These are phyloP conservation scores for Ceratobasidium papillatum DNA, from an alignment of 1,284 basidiomycete genomes.

Conservation along the genomic window DNA sequence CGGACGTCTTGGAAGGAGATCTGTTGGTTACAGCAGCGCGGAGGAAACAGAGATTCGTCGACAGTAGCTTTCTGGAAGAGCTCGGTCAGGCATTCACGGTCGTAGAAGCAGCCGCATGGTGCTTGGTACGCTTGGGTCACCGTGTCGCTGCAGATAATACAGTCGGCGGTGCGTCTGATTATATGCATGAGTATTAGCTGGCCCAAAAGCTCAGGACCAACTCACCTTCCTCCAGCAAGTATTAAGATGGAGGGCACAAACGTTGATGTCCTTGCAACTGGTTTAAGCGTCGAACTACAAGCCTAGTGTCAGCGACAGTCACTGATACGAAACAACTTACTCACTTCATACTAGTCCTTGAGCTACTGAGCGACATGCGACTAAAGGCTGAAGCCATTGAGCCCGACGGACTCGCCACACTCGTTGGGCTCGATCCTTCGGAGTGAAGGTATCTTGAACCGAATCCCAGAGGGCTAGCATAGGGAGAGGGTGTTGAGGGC, in stretches of 20 bases:
- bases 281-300: neutral
- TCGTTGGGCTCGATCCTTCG: neutral
- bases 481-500: neutral
- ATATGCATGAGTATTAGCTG: neutral
- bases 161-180: neutral
- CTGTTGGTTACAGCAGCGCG: slow-evolving; percentile 56
- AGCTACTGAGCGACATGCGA: neutral
- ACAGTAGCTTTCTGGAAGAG: slow-evolving; percentile 54
- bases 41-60: slow-evolving; percentile 58
- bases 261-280: neutral
- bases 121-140: slow-evolving; percentile 45
- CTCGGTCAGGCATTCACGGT: slow-evolving; percentile 54
- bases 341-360: neutral
- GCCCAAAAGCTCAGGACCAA: neutral
- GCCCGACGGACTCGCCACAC: neutral
- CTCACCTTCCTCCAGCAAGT: slow-evolving; percentile 11
- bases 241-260: slow-evolving; percentile 1
- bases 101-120: slow-evolving; percentile 57
- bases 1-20: slow-evolving; percentile 51
- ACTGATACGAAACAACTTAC: neutral
- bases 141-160: slow-evolving; percentile 13
- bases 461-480: neutral
- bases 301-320: neutral
- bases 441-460: neutral
- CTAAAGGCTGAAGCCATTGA: neutral